phyloP scores from a whole-genome alignment of 257 asterid genomes.

The Voacanga thouarsii region DNA sequence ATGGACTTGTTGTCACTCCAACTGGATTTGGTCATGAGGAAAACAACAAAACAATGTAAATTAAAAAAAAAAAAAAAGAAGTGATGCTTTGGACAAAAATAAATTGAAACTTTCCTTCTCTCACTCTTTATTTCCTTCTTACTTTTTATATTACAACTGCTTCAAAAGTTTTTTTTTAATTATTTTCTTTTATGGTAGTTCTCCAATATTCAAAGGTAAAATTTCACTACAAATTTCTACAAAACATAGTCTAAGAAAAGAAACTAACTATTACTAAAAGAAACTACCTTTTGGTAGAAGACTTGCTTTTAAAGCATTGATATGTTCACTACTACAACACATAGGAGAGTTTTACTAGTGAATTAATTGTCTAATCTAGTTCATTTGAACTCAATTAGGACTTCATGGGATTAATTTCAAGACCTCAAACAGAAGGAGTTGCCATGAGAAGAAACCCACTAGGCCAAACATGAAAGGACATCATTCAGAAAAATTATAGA shows the following conservation, averaged over 20 bases:
- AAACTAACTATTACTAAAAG: neutral
- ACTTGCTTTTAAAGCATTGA: neutral
- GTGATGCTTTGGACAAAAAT: too few species aligned
- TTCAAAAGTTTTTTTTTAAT: neutral
- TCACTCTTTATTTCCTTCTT: neutral
- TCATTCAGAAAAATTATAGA: conserved; percentile 14
- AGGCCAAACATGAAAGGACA: neutral
- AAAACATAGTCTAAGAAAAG: too few species aligned
- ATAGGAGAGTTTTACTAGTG: neutral
- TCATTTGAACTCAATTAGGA: neutral
- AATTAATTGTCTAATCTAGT: neutral
- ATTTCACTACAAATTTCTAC: neutral
- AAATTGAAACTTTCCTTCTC: too few species aligned
- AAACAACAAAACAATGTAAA: too few species aligned
- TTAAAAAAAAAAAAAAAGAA: too few species aligned
- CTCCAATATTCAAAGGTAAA: neutral
- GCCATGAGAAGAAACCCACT: too few species aligned
- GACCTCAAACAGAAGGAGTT: neutral
- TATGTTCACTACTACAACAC: neutral
- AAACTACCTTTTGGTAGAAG: neutral
- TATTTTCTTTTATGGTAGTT: neutral
- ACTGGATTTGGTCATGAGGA: too few species aligned
- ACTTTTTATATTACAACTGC: neutral
- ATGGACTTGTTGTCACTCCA: too few species aligned
- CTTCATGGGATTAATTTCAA: neutral